A percentile compares a stretch with the other conserved stretches of the same genome.
Conservation (phyloP, 306 rosid genomes). For the Quercus variabilis region DNA sequence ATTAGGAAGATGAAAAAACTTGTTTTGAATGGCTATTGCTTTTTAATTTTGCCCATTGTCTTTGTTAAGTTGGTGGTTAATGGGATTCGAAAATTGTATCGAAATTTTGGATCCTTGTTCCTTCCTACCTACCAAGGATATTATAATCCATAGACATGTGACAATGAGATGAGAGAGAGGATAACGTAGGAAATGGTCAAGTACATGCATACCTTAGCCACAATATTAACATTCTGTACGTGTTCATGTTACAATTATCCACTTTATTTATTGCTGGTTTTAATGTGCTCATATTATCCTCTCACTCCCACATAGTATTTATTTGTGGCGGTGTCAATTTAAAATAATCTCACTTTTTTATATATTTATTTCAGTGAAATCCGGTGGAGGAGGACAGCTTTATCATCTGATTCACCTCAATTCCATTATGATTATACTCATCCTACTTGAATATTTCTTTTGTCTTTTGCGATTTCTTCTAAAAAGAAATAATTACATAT, state of each 20-base stretch:
- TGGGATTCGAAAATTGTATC: neutral
- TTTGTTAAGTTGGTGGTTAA: neutral
- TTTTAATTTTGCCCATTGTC: neutral
- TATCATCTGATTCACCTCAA: too few relatives aligned
- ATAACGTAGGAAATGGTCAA: constrained; percentile 15
- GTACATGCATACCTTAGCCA: neutral
- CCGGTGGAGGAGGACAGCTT: neutral
- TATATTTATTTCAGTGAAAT: neutral
- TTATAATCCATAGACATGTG: constrained; percentile 32
- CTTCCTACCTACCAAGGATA: neutral
- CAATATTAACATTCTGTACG: constrained; percentile 19
- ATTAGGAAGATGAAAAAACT: too few relatives aligned
- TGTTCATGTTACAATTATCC: neutral
- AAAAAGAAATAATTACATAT: too few relatives aligned
- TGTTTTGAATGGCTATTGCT: neutral
- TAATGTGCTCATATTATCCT: constrained; percentile 28
- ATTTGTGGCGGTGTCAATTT: constrained; percentile 33
- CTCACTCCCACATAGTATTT: constrained; percentile 6
- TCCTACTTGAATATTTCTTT: too few relatives aligned
- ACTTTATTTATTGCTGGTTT: constrained; percentile 27
- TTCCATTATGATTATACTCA: too few relatives aligned
- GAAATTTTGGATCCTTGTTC: neutral
- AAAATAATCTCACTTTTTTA: constrained; percentile 2
- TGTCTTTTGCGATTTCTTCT: too few relatives aligned
- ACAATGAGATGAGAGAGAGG: constrained; percentile 28